phyloP scores from a whole-genome alignment of 1,139 yeast genomes.

The Taphrina flavorubra region DNA sequence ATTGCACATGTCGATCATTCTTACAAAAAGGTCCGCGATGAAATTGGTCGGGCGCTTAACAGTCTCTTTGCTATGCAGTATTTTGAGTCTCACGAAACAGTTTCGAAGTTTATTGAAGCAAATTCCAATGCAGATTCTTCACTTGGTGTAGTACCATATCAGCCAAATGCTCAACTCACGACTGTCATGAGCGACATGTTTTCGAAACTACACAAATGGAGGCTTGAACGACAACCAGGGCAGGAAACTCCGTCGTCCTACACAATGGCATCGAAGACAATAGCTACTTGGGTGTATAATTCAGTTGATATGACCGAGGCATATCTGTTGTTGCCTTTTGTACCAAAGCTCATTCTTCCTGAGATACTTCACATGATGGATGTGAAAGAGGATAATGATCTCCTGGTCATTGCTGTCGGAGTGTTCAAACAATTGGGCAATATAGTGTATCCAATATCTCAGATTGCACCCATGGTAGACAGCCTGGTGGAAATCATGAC shows the following conservation, averaged over 20 bases:
- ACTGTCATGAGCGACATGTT: constrained; percentile 54
- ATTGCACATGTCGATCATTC: constrained; percentile 56
- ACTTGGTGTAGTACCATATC: constrained; percentile 46
- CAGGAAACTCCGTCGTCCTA: constrained; percentile 46
- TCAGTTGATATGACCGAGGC: constrained; percentile 42
- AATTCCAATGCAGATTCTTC: constrained; percentile 48
- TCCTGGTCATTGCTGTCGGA: constrained; percentile 64
- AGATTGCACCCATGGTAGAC: constrained; percentile 58
- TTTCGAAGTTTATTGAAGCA: constrained; percentile 56
- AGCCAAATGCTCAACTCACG: constrained; percentile 46
- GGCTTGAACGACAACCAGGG: constrained; percentile 48
- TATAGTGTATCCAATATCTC: constrained; percentile 59
- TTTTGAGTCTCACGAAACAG: constrained; percentile 58
- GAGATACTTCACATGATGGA: constrained; percentile 69
- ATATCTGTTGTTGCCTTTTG: constrained; percentile 47
- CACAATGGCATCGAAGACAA: constrained; percentile 46
- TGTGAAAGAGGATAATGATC: constrained; percentile 80
- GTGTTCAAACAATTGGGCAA: constrained; percentile 65
- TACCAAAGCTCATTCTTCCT: constrained; percentile 64
- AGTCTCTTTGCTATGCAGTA: constrained; percentile 62
- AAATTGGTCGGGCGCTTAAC: constrained; percentile 69
- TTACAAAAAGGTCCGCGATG: constrained; percentile 62
- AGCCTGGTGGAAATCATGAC: constrained; percentile 60
- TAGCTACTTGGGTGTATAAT: constrained; percentile 47
- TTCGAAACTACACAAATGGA: constrained; percentile 56